Evolutionary conservation across 2,329 filamentous ascomycete species (phyloP).

Genomic region (Fusarium miscanthi): DNA sequence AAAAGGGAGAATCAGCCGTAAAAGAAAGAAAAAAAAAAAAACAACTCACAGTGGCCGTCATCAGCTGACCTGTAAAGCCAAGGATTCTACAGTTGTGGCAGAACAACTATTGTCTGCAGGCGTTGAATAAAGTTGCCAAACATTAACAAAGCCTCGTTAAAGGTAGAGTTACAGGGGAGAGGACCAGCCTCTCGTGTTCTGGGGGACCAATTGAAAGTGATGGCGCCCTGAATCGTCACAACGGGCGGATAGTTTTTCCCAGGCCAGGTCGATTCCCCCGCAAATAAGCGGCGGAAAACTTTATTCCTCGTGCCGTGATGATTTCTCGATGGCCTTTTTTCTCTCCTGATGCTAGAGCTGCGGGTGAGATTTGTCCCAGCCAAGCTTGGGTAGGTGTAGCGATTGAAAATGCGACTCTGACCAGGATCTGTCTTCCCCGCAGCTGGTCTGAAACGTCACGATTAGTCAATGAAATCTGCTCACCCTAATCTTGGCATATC

Average conservation of each 20-base stretch:
- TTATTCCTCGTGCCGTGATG: background rate
- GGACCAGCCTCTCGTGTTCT: background rate
- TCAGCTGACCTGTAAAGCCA: slow-evolving; percentile 19
- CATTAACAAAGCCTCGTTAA: background rate
- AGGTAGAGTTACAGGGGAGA: background rate
- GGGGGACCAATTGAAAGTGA: slow-evolving; percentile 1
- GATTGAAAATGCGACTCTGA: background rate
- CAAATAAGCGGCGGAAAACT: slow-evolving; percentile 13
- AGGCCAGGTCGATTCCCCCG: background rate
- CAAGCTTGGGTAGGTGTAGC: background rate
- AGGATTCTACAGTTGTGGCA: slow-evolving; percentile 27
- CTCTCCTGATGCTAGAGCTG: slow-evolving; percentile 24
- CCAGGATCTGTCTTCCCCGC: slow-evolving; percentile 11
- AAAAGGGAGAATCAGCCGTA: background rate
- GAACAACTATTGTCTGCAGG: background rate
- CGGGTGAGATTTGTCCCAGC: slow-evolving; percentile 15
- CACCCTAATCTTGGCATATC: slow-evolving; percentile 1
- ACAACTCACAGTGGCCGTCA: background rate
- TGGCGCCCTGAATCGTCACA: slow-evolving; percentile 6
- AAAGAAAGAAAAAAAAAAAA: background rate
- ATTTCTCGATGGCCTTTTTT: background rate
- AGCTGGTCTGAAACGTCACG: slow-evolving; percentile 18
- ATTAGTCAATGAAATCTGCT: slow-evolving; percentile 18
- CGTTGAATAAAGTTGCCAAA: background rate
- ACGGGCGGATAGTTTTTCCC: background rate